phyloP scores from a whole-genome alignment of 23 red algal genomes.

The Chondrus crispus region DNA sequence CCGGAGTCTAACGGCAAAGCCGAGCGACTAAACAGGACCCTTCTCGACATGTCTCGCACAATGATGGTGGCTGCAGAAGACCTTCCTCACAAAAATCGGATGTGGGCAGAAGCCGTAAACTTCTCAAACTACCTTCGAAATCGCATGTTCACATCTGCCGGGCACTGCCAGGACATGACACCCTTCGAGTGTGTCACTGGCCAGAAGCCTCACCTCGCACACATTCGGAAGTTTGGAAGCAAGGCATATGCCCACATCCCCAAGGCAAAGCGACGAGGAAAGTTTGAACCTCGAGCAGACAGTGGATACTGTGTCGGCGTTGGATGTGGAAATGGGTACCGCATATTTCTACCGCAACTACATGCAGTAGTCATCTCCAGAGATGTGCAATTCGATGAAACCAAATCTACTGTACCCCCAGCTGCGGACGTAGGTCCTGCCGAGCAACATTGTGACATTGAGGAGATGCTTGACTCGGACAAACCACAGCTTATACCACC shows the following conservation, averaged over 20 bases:
- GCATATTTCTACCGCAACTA: not conserved
- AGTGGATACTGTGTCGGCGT: slow-evolving; percentile 4
- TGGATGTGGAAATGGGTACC: not conserved
- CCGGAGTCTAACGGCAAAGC: slow-evolving; percentile 8
- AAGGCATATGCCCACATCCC: slow-evolving; percentile 8
- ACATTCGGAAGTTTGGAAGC: slow-evolving; percentile 12
- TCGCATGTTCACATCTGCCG: not conserved
- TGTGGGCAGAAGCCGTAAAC: not conserved
- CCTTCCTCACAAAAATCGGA: too few species aligned
- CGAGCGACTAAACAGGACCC: slow-evolving; percentile 8
- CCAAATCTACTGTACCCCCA: too few species aligned
- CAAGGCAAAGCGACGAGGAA: not conserved
- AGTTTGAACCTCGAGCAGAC: not conserved
- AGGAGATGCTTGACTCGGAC: too few species aligned
- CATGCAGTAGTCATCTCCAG: not conserved
- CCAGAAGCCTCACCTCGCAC: not conserved
- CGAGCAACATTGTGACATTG: too few species aligned
- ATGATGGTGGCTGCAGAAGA: not conserved
- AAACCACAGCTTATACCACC: too few species aligned
- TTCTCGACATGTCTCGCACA: not conserved
- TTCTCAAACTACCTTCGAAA: not conserved
- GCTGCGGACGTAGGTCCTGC: too few species aligned
- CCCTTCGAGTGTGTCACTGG: not conserved
- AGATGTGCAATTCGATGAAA: not conserved
- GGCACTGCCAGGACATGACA: not conserved